phyloP scores from a whole-genome alignment of 1,284 basidiomycete genomes.

The Agaricales sp. region DNA sequence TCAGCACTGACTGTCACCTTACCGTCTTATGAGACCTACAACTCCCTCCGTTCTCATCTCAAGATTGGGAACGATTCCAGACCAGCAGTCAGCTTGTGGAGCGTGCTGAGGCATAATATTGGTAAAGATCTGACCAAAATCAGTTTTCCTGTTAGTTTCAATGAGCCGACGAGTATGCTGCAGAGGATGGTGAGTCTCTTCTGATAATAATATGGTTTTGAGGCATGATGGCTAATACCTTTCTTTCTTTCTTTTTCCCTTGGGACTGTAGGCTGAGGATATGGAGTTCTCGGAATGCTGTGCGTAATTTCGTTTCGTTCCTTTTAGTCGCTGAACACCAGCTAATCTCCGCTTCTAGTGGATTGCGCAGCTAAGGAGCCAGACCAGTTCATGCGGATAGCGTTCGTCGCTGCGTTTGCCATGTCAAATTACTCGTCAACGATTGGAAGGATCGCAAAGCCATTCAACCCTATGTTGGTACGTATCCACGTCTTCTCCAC shows the following conservation, averaged over 20 bases:
- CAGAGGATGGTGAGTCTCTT: conserved; percentile 63
- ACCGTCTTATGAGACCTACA: background rate
- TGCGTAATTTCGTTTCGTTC: conserved; percentile 30
- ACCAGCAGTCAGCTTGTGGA: conserved; percentile 51
- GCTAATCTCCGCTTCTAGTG: conserved; percentile 33
- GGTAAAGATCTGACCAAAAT: conserved; percentile 98
- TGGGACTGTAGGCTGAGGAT: conserved; percentile 60
- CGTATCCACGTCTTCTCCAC: conserved; percentile 15
- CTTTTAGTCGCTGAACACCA: background rate
- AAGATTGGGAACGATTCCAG: conserved; percentile 14
- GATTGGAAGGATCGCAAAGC: conserved; percentile 91
- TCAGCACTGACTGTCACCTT: background rate
- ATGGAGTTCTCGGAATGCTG: conserved; percentile 94
- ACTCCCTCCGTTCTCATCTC: background rate
- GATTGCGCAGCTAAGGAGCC: conserved; percentile 74
- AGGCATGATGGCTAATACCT: conserved; percentile 5
- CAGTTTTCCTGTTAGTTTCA: conserved; percentile 93
- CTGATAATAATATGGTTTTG: background rate
- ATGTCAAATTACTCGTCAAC: conserved; percentile 98
- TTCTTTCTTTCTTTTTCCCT: conserved; percentile 5
- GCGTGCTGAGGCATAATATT: conserved; percentile 91
- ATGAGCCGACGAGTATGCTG: conserved; percentile 94
- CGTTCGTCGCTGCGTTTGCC: conserved; percentile 93
- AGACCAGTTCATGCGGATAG: conserved; percentile 78
- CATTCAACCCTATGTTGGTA: conserved; percentile 88